Percentiles rank a stretch among this genome's conserved stretches.
Evolutionary conservation across 768 basidiomycete species (phyloP).

Genomic region (Amanita thiersii): DNA sequence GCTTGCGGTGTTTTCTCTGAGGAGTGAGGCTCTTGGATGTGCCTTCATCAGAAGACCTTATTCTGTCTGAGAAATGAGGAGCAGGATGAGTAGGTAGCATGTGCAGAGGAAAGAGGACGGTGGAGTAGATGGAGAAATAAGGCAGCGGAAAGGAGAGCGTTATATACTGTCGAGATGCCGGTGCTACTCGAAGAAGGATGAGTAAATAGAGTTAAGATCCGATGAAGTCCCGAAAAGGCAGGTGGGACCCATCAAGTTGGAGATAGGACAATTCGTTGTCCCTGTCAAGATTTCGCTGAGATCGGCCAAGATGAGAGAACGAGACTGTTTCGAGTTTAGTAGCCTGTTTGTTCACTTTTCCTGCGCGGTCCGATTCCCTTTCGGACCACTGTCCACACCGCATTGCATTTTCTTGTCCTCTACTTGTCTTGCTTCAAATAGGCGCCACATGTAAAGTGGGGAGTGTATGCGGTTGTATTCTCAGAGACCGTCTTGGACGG

Average conservation of each 20-base stretch:
- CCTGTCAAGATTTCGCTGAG: conserved; percentile 11
- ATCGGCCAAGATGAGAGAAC: conserved; percentile 9
- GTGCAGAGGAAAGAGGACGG: conserved; percentile 14
- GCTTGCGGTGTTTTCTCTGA: conserved; percentile 76
- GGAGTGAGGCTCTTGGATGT: conserved; percentile 48
- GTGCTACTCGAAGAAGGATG: conserved; percentile 18
- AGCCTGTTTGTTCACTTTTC: not conserved
- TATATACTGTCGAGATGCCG: conserved; percentile 19
- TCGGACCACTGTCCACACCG: not conserved
- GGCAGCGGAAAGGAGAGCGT: conserved; percentile 11
- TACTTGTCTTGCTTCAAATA: not conserved
- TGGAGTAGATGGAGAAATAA: conserved; percentile 18
- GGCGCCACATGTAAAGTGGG: conserved; percentile 1
- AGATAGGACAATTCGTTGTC: conserved; percentile 23
- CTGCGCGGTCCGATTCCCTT: not conserved
- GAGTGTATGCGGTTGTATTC: not conserved
- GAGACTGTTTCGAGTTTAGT: conserved; percentile 12
- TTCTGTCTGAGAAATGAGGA: conserved; percentile 20
- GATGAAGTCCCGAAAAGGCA: conserved; percentile 42
- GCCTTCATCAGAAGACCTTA: conserved; percentile 12
- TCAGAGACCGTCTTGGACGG: not conserved
- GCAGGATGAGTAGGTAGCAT: conserved; percentile 20
- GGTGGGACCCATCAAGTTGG: conserved; percentile 37
- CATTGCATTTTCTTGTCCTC: too few species aligned
- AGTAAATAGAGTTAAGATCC: conserved; percentile 37